Evolutionary conservation across 148 eudicot genomes (phyloP).

Genomic region (Persicaria tinctoria): DNA sequence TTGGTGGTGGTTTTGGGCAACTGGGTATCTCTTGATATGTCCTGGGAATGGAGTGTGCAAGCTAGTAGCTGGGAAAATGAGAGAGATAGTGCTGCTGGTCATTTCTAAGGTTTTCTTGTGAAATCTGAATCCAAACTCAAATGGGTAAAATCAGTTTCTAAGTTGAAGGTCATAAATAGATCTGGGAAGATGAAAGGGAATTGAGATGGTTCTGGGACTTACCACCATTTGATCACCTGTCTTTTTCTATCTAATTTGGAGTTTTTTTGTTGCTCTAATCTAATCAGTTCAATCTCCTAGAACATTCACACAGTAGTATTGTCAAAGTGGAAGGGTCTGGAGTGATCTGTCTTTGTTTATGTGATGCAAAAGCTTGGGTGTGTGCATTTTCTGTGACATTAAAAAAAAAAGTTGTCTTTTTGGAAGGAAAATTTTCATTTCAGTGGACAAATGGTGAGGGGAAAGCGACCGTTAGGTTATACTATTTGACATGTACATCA

Average conservation of each 20-base stretch:
- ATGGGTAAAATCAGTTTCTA: neutral
- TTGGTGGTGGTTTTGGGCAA: slow-evolving; percentile 21
- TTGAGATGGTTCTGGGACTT: slow-evolving; percentile 1
- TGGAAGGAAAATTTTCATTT: no score
- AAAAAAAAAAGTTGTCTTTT: no score
- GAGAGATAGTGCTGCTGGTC: slow-evolving; percentile 36
- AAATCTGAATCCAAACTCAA: neutral
- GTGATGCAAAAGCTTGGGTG: slow-evolving; percentile 1
- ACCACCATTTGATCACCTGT: neutral
- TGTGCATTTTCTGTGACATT: neutral
- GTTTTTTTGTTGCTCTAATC: neutral
- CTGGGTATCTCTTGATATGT: slow-evolving; percentile 33
- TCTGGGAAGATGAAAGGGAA: neutral
- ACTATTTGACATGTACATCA: neutral
- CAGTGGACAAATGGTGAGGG: neutral
- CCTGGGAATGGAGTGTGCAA: slow-evolving; percentile 35
- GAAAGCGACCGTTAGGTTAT: neutral
- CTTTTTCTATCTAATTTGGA: neutral
- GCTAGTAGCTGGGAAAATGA: slow-evolving; percentile 30
- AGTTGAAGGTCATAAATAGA: neutral
- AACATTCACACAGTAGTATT: neutral
- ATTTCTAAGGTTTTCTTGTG: slow-evolving; percentile 16
- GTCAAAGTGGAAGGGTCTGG: neutral
- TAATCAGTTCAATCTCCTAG: slow-evolving; percentile 8
- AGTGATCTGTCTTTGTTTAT: neutral